Conservation (phyloP, 352 stramenopile genomes). For the Phytophthora multivora region DNA sequence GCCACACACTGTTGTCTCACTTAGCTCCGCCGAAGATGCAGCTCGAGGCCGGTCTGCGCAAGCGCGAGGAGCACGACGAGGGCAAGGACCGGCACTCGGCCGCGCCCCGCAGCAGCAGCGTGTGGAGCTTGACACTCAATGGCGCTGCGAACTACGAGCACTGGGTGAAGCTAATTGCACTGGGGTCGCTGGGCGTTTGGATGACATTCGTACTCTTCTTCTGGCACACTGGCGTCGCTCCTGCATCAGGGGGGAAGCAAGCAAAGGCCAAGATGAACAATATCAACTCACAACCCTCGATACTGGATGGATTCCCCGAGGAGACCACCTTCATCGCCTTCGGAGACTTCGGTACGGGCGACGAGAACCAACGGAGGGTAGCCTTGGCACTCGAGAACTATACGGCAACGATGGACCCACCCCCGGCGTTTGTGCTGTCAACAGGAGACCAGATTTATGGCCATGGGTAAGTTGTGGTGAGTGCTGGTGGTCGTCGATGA, state of each 20-base stretch:
- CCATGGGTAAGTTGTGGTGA: slow-evolving; percentile 54
- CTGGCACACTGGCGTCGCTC: slow-evolving; percentile 25
- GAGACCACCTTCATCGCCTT: slow-evolving; percentile 81
- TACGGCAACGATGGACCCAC: slow-evolving; percentile 54
- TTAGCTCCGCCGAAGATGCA: too few species aligned
- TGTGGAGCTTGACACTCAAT: slow-evolving; percentile 23
- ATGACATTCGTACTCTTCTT: slow-evolving; percentile 67
- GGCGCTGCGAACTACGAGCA: slow-evolving; percentile 48
- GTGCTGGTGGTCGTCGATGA: neutral
- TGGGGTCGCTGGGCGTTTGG: slow-evolving; percentile 62
- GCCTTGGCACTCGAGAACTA: slow-evolving; percentile 67
- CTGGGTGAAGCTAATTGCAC: slow-evolving; percentile 63
- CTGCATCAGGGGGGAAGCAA: slow-evolving; percentile 16
- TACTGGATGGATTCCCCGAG: slow-evolving; percentile 52
- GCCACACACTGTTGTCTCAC: too few species aligned
- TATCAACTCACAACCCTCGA: slow-evolving; percentile 32
- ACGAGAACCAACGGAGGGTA: slow-evolving; percentile 61
- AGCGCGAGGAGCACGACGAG: slow-evolving; percentile 54
- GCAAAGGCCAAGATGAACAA: slow-evolving; percentile 7
- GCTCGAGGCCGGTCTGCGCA: slow-evolving; percentile 57
- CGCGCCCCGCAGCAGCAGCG: slow-evolving; percentile 33
- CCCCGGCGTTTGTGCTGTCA: slow-evolving; percentile 78
- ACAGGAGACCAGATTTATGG: slow-evolving; percentile 89
- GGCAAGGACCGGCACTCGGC: slow-evolving; percentile 55
- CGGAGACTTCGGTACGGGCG: slow-evolving; percentile 83